Conservation (phyloP, 345 rosid species). For the Euphorbia tirucalli region DNA sequence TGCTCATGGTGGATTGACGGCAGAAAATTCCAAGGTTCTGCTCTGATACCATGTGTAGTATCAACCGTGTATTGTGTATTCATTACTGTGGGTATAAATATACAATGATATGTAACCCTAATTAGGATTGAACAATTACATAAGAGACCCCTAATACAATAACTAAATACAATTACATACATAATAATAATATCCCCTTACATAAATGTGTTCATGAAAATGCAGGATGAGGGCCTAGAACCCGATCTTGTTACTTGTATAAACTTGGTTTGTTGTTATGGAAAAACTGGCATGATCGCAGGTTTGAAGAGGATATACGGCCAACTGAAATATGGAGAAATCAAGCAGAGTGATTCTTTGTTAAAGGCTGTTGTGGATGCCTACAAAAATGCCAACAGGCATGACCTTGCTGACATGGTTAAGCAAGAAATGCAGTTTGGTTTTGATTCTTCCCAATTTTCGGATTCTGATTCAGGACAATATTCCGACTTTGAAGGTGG, state of each 20-base stretch:
- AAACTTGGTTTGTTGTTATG: constrained; percentile 64
- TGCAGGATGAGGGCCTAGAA: constrained; percentile 70
- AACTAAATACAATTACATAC: no score
- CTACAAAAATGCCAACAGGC: constrained; percentile 53
- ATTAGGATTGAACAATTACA: no score
- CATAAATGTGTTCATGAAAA: constrained; percentile 65
- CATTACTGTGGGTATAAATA: no score
- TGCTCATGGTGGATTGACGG: no score
- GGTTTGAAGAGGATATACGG: constrained; percentile 73
- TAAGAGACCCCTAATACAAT: no score
- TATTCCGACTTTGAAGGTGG: constrained; percentile 24
- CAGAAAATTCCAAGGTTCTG: no score
- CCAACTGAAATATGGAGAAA: constrained; percentile 51
- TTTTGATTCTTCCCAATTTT: constrained; percentile 32
- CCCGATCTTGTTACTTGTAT: constrained; percentile 73
- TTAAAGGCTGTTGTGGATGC: constrained; percentile 65
- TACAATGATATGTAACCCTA: no score
- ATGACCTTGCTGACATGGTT: constrained; percentile 63
- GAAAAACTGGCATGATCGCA: constrained; percentile 79
- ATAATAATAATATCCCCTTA: no score
- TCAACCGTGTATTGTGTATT: no score
- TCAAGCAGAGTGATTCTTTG: constrained; percentile 54
- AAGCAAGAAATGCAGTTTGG: constrained; percentile 62
- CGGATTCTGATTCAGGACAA: constrained; percentile 22
- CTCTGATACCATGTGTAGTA: no score